These are phyloP conservation scores for Torrubiellomyces zombiae DNA, from an alignment of 2,329 filamentous ascomycete species.

Conservation along the genomic window DNA sequence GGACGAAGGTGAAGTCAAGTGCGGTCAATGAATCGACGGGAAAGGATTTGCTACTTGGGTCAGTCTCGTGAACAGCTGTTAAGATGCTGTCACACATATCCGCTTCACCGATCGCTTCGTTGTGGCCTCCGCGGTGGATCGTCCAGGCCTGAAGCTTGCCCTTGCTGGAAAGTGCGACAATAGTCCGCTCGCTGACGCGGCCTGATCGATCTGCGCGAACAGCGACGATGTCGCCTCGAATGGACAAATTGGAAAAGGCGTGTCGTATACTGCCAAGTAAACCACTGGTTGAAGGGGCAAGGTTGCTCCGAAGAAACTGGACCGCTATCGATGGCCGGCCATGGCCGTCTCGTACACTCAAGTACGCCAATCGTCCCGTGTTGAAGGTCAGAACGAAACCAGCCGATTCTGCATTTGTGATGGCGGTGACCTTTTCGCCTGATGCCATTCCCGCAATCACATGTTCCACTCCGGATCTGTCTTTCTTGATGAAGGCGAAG, in stretches of 20 bases:
- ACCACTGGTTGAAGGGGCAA: constrained; percentile 40
- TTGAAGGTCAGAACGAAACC: constrained; percentile 78
- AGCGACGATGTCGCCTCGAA: constrained; percentile 64
- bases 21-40: constrained; percentile 49
- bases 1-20: constrained; percentile 62
- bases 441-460: constrained; percentile 57
- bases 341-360: constrained; percentile 73
- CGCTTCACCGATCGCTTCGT: constrained; percentile 54
- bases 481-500: constrained; percentile 66
- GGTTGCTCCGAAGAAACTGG: constrained; percentile 53
- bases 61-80: constrained; percentile 39
- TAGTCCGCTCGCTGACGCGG: constrained; percentile 67
- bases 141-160: constrained; percentile 76
- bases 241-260: constrained; percentile 51
- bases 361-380: constrained; percentile 70
- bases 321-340: constrained; percentile 68
- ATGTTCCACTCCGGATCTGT: constrained; percentile 64
- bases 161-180: constrained; percentile 62
- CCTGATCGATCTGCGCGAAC: constrained; percentile 57
- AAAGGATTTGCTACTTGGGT: constrained; percentile 29
- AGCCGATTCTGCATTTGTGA: constrained; percentile 69
- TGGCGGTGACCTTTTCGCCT: constrained; percentile 59
- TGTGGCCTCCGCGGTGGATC: constrained; percentile 72
- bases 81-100: constrained; percentile 52
- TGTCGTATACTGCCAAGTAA: constrained; percentile 71